Evolutionary conservation across 768 basidiomycete species (phyloP), one percentile per base, ranked within the genome.

Genomic region (Hydnomerulius pinastri): DNA sequence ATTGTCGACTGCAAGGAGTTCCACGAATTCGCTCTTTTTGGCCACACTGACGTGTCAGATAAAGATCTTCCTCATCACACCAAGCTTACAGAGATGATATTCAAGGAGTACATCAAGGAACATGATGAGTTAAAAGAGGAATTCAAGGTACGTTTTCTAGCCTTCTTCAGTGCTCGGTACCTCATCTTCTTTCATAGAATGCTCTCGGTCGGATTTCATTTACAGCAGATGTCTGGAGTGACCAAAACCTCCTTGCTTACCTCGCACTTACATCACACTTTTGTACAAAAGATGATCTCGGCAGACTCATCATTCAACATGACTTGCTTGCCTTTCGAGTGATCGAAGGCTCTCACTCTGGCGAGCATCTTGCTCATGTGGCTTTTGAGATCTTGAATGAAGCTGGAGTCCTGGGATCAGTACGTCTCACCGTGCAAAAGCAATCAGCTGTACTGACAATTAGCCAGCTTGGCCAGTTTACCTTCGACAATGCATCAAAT

Each of bases 361-460:
- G 59, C 13, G 25, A 43, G 42, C 20, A 15, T 17, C 27, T 43
- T 17, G 42, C 13, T 25, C 21, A 15, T 25, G 27, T 27, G 18
- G 27, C 11, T 32, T 32, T 15, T 17, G 17, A 33, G 36, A 45
- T 27, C 3, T 72, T 65, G 5, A 63, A 59, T 7, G 64, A 73
- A 49, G 50, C 61, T 21, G 32, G 32, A 33, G 17, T 33, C 17
- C 32, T n/a, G n/a, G n/a, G n/a, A n/a, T n/a, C n/a, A n/a, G n/a
- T n/a, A n/a, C n/a, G n/a, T n/a, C n/a, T n/a, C n/a, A n/a, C n/a
- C n/a, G n/a, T n/a, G n/a, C n/a, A n/a, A n/a, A n/a, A n/a, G n/a
- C 21, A 15, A 11, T 13, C 4, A 15, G 21, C 21, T 18, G n/a
- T 13, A 45, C n/a, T 32, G 11, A 32, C 30, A 10, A 32, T 40